Evolutionary conservation across 257 asterid genomes (phyloP).

Genomic region (Catharanthus roseus): DNA sequence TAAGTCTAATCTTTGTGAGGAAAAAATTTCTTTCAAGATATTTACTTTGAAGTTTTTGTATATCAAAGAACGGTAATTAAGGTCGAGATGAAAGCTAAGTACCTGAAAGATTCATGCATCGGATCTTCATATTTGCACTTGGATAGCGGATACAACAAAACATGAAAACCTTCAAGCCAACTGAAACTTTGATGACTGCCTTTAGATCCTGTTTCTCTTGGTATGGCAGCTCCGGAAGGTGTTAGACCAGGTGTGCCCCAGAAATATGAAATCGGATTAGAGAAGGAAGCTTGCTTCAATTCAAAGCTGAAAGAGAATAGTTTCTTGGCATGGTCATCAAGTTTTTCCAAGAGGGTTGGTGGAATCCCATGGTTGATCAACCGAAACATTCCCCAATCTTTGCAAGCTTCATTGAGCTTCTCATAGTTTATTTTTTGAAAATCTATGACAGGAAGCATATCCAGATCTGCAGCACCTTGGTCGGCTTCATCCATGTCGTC

Average conservation of each 20-base stretch:
- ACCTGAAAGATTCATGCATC: conserved; percentile 63
- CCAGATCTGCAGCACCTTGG: conserved; percentile 14
- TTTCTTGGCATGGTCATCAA: conserved; percentile 35
- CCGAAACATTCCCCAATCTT: conserved; percentile 85
- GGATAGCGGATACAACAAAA: conserved; percentile 31
- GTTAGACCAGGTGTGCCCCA: conserved; percentile 76
- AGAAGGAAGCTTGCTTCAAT: conserved; percentile 36
- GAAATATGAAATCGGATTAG: conserved; percentile 50
- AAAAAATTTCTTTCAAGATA: neutral
- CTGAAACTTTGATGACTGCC: conserved; percentile 23
- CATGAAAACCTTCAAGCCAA: conserved; percentile 84
- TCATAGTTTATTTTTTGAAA: conserved; percentile 24
- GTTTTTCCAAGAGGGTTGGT: conserved; percentile 31
- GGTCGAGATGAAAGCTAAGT: neutral
- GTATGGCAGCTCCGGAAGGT: conserved; percentile 28
- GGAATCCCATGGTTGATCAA: conserved; percentile 77
- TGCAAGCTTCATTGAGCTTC: conserved; percentile 41
- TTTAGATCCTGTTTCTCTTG: conserved; percentile 18
- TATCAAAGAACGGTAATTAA: neutral
- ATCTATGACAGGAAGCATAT: conserved; percentile 55
- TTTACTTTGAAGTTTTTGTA: neutral
- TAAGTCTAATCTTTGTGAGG: neutral
- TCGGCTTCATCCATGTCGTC: conserved; percentile 13
- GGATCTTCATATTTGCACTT: conserved; percentile 34
- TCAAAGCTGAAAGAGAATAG: conserved; percentile 47